These are phyloP conservation scores for Ascochyta clinopodiicola DNA, from an alignment of 2,329 filamentous ascomycete genomes.

Conservation along the genomic window DNA sequence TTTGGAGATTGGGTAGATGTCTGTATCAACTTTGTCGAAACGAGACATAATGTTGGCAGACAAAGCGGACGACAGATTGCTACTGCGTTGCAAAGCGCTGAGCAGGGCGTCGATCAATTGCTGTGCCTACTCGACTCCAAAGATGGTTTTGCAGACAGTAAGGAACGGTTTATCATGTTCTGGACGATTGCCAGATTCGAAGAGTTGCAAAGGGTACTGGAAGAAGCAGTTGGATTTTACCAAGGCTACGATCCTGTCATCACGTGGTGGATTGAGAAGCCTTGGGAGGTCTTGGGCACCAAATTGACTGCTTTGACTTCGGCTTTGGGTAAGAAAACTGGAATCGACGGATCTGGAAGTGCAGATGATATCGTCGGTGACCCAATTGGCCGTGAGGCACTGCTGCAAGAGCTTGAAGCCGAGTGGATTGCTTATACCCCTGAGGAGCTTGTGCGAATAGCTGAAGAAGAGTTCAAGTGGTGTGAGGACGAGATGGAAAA, in stretches of 20 bases:
- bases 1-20: constrained; percentile 3
- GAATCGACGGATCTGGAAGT: constrained; percentile 54
- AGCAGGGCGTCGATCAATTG: background rate
- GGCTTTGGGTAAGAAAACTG: constrained; percentile 52
- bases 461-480: constrained; percentile 61
- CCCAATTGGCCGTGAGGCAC: constrained; percentile 60
- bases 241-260: constrained; percentile 63
- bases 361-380: constrained; percentile 63
- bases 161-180: constrained; percentile 47
- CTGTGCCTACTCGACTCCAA: background rate
- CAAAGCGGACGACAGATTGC: constrained; percentile 5
- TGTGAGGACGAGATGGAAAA: constrained; percentile 63
- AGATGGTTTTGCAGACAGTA: background rate
- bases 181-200: constrained; percentile 55
- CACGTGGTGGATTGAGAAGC: constrained; percentile 62
- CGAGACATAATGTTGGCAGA: constrained; percentile 6
- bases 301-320: constrained; percentile 48
- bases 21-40: constrained; percentile 1
- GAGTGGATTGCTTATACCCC: constrained; percentile 67
- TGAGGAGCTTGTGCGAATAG: constrained; percentile 62
- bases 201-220: constrained; percentile 51
- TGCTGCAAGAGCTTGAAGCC: constrained; percentile 60
- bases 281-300: constrained; percentile 52
- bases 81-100: constrained; percentile 2
- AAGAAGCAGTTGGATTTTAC: constrained; percentile 61